A percentile compares a stretch with the other conserved stretches of the same genome.
Conservation (phyloP, 768 basidiomycete genomes). For the Russula dissimulans region DNA sequence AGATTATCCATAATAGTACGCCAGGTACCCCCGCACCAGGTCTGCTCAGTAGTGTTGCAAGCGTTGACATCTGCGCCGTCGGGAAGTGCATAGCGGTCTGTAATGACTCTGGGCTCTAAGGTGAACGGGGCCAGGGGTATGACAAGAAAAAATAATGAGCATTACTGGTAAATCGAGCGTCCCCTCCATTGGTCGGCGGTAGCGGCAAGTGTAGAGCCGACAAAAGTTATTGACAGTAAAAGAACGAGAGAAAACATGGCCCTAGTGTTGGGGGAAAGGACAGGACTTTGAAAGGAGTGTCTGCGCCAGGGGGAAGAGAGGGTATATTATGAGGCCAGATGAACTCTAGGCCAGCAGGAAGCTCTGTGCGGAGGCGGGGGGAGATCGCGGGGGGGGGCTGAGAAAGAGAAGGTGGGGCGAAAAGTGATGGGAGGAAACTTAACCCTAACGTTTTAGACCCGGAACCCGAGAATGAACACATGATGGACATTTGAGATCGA, state of each 20-base stretch:
- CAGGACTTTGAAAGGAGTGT: conserved; percentile 1
- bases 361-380: background rate
- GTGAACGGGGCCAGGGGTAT: background rate
- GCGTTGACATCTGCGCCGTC: conserved; percentile 38
- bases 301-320: background rate
- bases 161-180: conserved; percentile 74
- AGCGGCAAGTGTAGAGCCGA: conserved; percentile 39
- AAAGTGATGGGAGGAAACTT: too few relatives aligned
- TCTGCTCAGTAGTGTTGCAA: conserved; percentile 52
- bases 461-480: background rate
- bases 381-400: too few relatives aligned
- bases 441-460: too few relatives aligned
- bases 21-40: conserved; percentile 88
- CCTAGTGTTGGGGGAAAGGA: background rate
- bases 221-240: conserved; percentile 23
- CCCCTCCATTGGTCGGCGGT: conserved; percentile 67
- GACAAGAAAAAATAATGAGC: background rate
- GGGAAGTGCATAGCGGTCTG: conserved; percentile 69
- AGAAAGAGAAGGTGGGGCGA: too few relatives aligned
- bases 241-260: background rate
- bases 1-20: conserved; percentile 60
- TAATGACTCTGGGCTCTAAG: conserved; percentile 41
- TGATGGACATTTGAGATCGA: too few relatives aligned
- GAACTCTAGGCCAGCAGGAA: conserved; percentile 8
- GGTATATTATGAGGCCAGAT: background rate